Evolutionary conservation across 305 asterid species (phyloP).

Genomic region (Vinca major): DNA sequence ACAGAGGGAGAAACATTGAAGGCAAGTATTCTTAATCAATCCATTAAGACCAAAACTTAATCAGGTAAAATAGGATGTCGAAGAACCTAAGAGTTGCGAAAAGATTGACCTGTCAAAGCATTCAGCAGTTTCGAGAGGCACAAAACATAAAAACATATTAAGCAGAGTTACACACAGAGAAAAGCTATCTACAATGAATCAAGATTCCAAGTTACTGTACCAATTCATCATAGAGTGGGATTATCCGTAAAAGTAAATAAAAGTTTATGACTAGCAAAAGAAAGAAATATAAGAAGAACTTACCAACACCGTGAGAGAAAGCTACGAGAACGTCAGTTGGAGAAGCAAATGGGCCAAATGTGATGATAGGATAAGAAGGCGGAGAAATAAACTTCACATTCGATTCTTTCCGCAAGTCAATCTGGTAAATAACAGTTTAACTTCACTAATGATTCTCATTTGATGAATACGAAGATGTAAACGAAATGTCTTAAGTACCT

Average conservation of each 20-base stretch:
- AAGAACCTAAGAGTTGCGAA: too few relatives aligned
- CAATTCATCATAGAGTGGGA: background rate
- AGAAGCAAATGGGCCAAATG: constrained; percentile 88
- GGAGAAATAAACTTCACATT: constrained; percentile 49
- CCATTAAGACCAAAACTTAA: too few relatives aligned
- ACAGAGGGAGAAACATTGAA: too few relatives aligned
- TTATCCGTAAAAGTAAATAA: background rate
- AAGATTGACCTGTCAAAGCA: too few relatives aligned
- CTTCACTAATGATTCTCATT: background rate
- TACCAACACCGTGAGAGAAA: constrained; percentile 76
- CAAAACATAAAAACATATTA: background rate
- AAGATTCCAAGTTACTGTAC: background rate
- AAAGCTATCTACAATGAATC: background rate
- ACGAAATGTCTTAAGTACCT: constrained; percentile 38
- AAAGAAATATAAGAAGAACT: constrained; percentile 16
- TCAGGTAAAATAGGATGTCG: too few relatives aligned
- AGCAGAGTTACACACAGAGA: background rate
- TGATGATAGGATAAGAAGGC: constrained; percentile 62
- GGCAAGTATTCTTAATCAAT: too few relatives aligned
- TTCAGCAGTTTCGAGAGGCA: too few relatives aligned
- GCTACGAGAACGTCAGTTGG: constrained; percentile 75
- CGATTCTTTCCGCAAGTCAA: constrained; percentile 74
- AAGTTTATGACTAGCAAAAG: background rate
- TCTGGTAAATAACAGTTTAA: constrained; percentile 31
- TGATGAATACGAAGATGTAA: constrained; percentile 5